A percentile compares a stretch with the other conserved stretches of the same genome.
phyloP scores from a whole-genome alignment of 2,329 filamentous ascomycete genomes.

The Pochonia chlamydosporia region DNA sequence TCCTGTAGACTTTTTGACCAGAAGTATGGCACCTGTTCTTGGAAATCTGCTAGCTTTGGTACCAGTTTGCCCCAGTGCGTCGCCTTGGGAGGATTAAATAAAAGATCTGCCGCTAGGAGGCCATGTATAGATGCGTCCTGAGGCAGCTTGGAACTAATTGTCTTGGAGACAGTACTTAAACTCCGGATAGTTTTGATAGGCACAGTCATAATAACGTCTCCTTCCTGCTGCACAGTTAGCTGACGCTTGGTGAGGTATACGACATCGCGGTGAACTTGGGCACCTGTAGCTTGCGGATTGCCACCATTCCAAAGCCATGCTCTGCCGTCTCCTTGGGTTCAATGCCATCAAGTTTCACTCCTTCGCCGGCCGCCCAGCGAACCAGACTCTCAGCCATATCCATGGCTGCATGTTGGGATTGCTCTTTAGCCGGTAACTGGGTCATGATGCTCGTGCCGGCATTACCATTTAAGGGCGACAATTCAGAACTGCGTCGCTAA shows the following conservation, averaged over 20 bases:
- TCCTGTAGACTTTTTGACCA: constrained; percentile 36
- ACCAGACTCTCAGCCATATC: not conserved
- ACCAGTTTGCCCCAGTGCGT: constrained; percentile 3
- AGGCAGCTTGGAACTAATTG: constrained; percentile 47
- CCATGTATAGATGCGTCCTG: constrained; percentile 60
- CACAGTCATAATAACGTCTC: constrained; percentile 58
- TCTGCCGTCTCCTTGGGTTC: not conserved
- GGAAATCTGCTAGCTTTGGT: constrained; percentile 4
- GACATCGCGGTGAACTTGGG: not conserved
- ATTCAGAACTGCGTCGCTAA: too few species aligned
- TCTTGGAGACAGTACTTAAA: constrained; percentile 49
- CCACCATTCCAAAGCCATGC: not conserved
- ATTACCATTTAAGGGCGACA: too few species aligned
- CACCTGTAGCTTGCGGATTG: not conserved
- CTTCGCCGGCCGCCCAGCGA: not conserved
- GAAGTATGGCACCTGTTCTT: constrained; percentile 20
- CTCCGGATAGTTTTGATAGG: constrained; percentile 61
- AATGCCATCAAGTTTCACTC: not conserved
- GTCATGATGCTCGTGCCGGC: too few species aligned
- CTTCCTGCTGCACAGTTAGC: constrained; percentile 20
- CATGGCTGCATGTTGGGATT: constrained; percentile 28
- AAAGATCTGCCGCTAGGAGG: constrained; percentile 63
- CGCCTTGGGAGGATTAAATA: constrained; percentile 28
- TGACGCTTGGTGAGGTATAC: not conserved
- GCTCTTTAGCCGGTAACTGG: too few species aligned